These are phyloP conservation scores for Erucastrum elatum DNA, from an alignment of 345 rosid genomes.

Conservation along the genomic window DNA sequence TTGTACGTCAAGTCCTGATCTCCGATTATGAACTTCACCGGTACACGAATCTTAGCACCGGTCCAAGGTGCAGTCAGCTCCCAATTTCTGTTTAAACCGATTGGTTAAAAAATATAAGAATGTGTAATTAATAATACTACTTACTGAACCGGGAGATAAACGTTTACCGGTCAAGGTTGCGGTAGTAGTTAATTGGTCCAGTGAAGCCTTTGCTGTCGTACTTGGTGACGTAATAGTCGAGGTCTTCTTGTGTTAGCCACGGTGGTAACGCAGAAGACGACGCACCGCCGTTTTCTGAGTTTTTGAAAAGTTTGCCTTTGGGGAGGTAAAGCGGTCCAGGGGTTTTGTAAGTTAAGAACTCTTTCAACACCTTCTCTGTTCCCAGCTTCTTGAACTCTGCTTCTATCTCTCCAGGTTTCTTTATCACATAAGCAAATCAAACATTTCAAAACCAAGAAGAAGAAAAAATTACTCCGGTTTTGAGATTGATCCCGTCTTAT, in stretches of 20 bases:
- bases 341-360: slow-evolving; percentile 45
- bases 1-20: slow-evolving; percentile 66
- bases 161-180: slow-evolving; percentile 59
- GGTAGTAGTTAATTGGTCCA: slow-evolving; percentile 76
- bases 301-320: slow-evolving; percentile 49
- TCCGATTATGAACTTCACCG: slow-evolving; percentile 73
- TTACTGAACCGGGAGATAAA: not conserved
- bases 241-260: slow-evolving; percentile 67
- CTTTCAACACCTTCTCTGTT: slow-evolving; percentile 49
- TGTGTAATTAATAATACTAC: not conserved
- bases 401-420: slow-evolving; percentile 74
- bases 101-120: not conserved
- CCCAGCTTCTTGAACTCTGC: slow-evolving; percentile 54
- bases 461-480: not conserved
- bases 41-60: slow-evolving; percentile 53
- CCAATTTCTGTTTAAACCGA: slow-evolving; percentile 53
- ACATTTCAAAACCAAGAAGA: not conserved
- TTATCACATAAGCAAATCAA: not conserved
- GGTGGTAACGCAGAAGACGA: slow-evolving; percentile 50
- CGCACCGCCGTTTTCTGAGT: slow-evolving; percentile 8
- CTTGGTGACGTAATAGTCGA: slow-evolving; percentile 51
- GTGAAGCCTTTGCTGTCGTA: slow-evolving; percentile 71
- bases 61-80: slow-evolving; percentile 78
- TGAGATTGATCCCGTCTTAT: not conserved
- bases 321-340: slow-evolving; percentile 59